These are phyloP conservation scores for Mollisiaceae sp. DNA, from an alignment of 2,329 filamentous ascomycete species.

Conservation along the genomic window DNA sequence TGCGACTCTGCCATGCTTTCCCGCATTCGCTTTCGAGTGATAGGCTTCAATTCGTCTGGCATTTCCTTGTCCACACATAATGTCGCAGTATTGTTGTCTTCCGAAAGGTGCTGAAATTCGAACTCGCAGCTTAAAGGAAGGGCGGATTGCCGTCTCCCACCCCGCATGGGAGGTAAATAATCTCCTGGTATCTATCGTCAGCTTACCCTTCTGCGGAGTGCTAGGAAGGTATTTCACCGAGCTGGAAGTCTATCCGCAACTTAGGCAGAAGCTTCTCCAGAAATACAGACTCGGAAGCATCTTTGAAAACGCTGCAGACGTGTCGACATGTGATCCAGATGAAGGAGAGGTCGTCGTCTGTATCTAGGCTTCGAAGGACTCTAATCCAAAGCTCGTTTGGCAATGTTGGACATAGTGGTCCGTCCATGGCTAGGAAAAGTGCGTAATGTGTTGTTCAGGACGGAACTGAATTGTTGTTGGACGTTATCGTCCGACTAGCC, in stretches of 20 bases:
- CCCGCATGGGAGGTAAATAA: not conserved
- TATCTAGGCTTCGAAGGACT: constrained; percentile 22
- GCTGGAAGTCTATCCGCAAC: constrained; percentile 22
- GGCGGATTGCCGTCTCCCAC: not conserved
- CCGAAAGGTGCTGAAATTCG: constrained; percentile 18
- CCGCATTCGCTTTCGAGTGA: constrained; percentile 11
- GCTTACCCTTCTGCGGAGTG: not conserved
- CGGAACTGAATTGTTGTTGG: not conserved
- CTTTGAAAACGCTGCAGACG: constrained; percentile 26
- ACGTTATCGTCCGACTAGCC: not conserved
- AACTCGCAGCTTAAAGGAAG: constrained; percentile 6
- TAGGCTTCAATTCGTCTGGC: constrained; percentile 12
- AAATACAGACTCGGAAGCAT: constrained; percentile 26
- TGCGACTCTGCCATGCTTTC: not conserved
- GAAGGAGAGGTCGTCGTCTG: constrained; percentile 20
- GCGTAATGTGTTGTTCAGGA: not conserved
- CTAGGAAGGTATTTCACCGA: constrained; percentile 17
- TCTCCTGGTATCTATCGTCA: constrained; percentile 11
- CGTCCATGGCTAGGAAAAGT: not conserved
- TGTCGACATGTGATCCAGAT: constrained; percentile 30
- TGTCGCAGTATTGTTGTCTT: constrained; percentile 17
- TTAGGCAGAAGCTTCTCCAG: constrained; percentile 26
- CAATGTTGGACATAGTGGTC: constrained; percentile 12
- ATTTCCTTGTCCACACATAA: constrained; percentile 8
- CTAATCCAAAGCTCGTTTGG: constrained; percentile 31